Conservation (phyloP, 768 basidiomycete species). For the Leccinum truebloodii region DNA sequence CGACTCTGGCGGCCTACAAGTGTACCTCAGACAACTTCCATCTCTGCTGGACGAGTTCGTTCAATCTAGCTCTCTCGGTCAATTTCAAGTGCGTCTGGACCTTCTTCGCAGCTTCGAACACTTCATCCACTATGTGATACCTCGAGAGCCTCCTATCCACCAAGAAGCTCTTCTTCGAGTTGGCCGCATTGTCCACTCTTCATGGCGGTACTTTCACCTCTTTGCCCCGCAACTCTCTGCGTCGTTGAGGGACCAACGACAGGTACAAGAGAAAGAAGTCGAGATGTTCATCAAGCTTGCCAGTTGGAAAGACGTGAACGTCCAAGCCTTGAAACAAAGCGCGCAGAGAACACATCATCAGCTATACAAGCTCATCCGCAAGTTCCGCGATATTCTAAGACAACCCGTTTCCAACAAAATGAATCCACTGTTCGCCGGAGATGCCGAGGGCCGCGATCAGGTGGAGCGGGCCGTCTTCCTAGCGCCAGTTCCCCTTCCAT, state of each 20-base stretch:
- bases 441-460: constrained; percentile 33
- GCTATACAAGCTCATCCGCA: constrained; percentile 86
- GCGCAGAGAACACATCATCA: constrained; percentile 89
- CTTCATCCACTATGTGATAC: constrained; percentile 44
- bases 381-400: constrained; percentile 87
- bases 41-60: constrained; percentile 84
- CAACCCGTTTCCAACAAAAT: constrained; percentile 59
- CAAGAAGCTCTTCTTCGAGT: constrained; percentile 47
- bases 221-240: constrained; percentile 50
- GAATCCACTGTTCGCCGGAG: constrained; percentile 36
- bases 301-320: constrained; percentile 97
- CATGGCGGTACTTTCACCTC: constrained; percentile 63
- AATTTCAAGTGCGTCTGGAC: constrained; percentile 67
- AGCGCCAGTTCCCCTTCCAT: background rate
- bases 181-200: constrained; percentile 58
- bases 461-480: constrained; percentile 15
- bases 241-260: constrained; percentile 57
- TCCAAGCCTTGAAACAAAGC: constrained; percentile 89
- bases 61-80: constrained; percentile 74
- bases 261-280: constrained; percentile 74
- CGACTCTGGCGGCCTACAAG: constrained; percentile 36
- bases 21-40: constrained; percentile 66
- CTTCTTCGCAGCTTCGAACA: constrained; percentile 68
- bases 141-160: constrained; percentile 32
- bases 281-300: constrained; percentile 89